Conservation (phyloP, 345 rosid species). For the Tarenaya hassleriana region DNA sequence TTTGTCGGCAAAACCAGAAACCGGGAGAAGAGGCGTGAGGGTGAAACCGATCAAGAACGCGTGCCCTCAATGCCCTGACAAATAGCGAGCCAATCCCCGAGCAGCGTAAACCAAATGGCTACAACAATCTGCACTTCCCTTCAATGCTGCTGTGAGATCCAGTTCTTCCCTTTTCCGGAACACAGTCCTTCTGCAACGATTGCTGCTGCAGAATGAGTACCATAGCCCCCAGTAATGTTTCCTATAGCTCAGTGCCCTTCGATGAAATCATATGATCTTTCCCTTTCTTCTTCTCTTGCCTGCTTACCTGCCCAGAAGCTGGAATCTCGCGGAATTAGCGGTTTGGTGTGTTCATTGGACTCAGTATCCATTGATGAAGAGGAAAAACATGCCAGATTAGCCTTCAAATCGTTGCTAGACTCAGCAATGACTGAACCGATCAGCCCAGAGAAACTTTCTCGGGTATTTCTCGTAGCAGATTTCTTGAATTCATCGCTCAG, state of each 20-base stretch:
- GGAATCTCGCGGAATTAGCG: slow-evolving; percentile 58
- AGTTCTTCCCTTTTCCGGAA: slow-evolving; percentile 56
- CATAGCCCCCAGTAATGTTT: slow-evolving; percentile 38
- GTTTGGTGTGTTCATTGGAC: slow-evolving; percentile 40
- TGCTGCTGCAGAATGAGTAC: slow-evolving; percentile 36
- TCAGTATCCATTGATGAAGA: slow-evolving; percentile 35
- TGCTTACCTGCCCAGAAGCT: slow-evolving; percentile 53
- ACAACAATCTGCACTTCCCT: slow-evolving; percentile 64
- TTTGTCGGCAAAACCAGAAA: no score
- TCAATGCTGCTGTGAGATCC: slow-evolving; percentile 69
- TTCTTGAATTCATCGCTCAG: slow-evolving; percentile 69
- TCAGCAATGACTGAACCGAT: slow-evolving; percentile 41
- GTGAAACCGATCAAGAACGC: no score
- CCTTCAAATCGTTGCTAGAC: slow-evolving; percentile 34
- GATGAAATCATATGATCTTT: slow-evolving; percentile 55
- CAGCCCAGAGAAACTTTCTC: slow-evolving; percentile 61
- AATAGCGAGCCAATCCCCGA: slow-evolving; percentile 60
- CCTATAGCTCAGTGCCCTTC: slow-evolving; percentile 56
- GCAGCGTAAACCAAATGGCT: slow-evolving; percentile 53
- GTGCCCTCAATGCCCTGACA: slow-evolving; percentile 53
- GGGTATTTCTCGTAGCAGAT: slow-evolving; percentile 40
- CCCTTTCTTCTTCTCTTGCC: slow-evolving; percentile 62
- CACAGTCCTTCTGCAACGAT: slow-evolving; percentile 53
- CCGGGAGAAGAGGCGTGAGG: no score
- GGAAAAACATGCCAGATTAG: slow-evolving; percentile 24